phyloP scores from a whole-genome alignment of 2,329 filamentous ascomycete species.

The Paraphaeosphaeria sporulosa region DNA sequence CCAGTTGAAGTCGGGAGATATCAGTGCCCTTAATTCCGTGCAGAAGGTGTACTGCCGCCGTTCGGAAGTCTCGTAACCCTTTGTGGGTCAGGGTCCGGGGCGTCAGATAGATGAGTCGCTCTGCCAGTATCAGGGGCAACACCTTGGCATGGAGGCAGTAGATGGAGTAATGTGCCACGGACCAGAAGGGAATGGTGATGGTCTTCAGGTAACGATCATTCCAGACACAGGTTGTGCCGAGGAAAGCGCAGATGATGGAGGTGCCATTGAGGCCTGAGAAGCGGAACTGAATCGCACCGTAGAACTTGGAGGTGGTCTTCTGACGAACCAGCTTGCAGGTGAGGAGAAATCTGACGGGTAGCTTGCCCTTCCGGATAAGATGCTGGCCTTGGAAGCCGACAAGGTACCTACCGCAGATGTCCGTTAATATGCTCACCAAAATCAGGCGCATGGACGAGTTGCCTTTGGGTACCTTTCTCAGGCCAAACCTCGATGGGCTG shows the following conservation, averaged over 20 bases:
- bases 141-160: too few relatives aligned
- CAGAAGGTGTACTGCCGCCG: too few relatives aligned
- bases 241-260: too few relatives aligned
- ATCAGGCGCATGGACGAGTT: neutral
- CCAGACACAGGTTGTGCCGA: too few relatives aligned
- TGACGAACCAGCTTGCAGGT: slow-evolving; percentile 6
- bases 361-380: neutral
- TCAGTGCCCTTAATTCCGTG: too few relatives aligned
- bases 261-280: slow-evolving; percentile 8
- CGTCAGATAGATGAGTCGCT: too few relatives aligned
- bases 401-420: neutral
- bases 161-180: too few relatives aligned
- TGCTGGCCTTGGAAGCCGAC: neutral
- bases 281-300: slow-evolving; percentile 6
- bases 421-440: neutral
- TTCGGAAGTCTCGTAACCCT: too few relatives aligned
- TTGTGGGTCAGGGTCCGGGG: too few relatives aligned
- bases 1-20: too few relatives aligned
- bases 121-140: too few relatives aligned
- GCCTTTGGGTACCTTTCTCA: neutral
- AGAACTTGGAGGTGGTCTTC: slow-evolving; percentile 2
- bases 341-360: neutral
- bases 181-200: neutral
- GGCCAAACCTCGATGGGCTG: neutral
- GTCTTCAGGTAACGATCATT: neutral